A percentile compares a stretch with the other conserved stretches of the same genome.
These are phyloP conservation scores for Lachnellula cervina DNA, from an alignment of 2,329 filamentous ascomycete genomes.

Conservation along the genomic window DNA sequence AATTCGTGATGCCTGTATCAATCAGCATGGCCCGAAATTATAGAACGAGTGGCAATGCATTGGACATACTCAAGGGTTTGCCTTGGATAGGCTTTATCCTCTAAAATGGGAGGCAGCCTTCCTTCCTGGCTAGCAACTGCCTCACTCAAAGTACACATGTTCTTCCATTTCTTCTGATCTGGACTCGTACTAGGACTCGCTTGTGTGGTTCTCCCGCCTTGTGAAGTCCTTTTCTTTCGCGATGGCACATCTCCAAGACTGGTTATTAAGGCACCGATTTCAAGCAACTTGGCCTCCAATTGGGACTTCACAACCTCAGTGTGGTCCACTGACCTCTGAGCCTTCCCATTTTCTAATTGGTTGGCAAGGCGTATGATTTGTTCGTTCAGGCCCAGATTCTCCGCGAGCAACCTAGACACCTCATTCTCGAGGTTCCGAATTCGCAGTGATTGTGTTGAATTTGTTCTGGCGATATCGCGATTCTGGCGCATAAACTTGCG, in stretches of 20 bases:
- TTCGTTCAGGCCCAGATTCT: conserved; percentile 69
- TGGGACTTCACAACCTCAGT: conserved; percentile 65
- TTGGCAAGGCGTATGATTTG: conserved; percentile 66
- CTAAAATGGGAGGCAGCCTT: conserved; percentile 61
- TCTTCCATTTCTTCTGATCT: conserved; percentile 51
- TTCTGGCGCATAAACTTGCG: conserved; percentile 78
- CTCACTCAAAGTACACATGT: conserved; percentile 34
- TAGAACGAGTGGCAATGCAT: background rate
- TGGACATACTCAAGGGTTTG: conserved; percentile 60
- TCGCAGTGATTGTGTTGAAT: conserved; percentile 71
- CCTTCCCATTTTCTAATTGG: conserved; percentile 57
- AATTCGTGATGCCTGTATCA: conserved; percentile 29
- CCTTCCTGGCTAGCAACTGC: conserved; percentile 28
- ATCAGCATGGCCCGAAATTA: conserved; percentile 30
- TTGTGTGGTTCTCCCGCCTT: conserved; percentile 30
- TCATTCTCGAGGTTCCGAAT: conserved; percentile 75
- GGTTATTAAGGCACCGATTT: conserved; percentile 63
- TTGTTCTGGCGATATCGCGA: conserved; percentile 73
- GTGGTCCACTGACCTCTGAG: conserved; percentile 58
- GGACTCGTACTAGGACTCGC: conserved; percentile 42
- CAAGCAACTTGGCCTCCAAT: conserved; percentile 66
- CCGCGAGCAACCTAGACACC: conserved; percentile 67
- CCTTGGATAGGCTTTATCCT: conserved; percentile 64
- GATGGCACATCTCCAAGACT: conserved; percentile 59
- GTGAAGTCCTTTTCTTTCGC: conserved; percentile 42